Evolutionary conservation across 208 protist species (phyloP).

Genomic region (Novymonas esmeraldas): DNA sequence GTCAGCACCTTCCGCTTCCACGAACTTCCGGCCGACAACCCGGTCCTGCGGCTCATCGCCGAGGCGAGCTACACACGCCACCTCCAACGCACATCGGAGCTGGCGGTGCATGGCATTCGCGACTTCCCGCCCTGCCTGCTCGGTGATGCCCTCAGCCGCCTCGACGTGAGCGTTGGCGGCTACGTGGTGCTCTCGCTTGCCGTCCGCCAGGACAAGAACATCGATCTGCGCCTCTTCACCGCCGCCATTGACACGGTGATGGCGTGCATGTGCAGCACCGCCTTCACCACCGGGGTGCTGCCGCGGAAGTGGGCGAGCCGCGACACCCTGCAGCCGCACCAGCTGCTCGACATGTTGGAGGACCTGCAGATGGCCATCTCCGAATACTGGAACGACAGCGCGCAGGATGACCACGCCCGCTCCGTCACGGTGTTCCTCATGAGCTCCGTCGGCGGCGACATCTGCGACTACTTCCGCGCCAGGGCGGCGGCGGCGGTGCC

Average conservation of each 20-base stretch:
- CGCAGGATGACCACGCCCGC: constrained; percentile 74
- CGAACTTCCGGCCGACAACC: constrained; percentile 69
- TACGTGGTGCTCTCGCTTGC: constrained; percentile 80
- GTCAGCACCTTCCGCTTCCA: constrained; percentile 66
- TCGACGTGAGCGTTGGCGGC: constrained; percentile 78
- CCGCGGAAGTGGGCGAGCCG: constrained; percentile 59
- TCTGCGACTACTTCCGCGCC: constrained; percentile 74
- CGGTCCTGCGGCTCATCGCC: constrained; percentile 62
- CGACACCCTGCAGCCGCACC: constrained; percentile 42
- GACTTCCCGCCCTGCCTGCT: constrained; percentile 78
- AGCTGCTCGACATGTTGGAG: constrained; percentile 78
- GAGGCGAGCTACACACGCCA: constrained; percentile 84
- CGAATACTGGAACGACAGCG: constrained; percentile 87
- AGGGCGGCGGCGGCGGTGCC: constrained; percentile 25
- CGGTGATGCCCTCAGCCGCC: constrained; percentile 34
- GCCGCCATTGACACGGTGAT: constrained; percentile 66
- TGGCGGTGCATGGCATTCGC: constrained; percentile 46
- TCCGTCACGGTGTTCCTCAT: constrained; percentile 79
- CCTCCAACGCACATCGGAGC: constrained; percentile 64
- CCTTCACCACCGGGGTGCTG: constrained; percentile 60
- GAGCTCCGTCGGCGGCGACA: constrained; percentile 68
- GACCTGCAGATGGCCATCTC: constrained; percentile 75
- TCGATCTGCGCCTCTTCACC: constrained; percentile 54
- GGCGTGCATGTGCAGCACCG: constrained; percentile 77
- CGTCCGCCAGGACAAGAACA: constrained; percentile 26